A percentile compares a stretch with the other conserved stretches of the same genome.
phyloP scores from a whole-genome alignment of 768 basidiomycete genomes.

The Mycena pura region DNA sequence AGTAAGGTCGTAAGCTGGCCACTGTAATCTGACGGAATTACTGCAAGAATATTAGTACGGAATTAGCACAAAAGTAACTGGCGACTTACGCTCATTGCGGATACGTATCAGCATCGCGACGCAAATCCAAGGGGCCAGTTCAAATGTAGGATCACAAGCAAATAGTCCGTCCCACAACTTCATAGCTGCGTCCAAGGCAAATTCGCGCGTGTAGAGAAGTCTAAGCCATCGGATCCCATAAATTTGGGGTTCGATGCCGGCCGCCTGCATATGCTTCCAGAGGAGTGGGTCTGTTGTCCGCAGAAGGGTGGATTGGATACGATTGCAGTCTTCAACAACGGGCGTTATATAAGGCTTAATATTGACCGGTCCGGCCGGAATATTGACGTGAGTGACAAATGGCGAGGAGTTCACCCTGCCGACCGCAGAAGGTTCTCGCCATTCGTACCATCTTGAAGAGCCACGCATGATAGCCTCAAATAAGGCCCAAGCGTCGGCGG shows the following conservation, averaged over 20 bases:
- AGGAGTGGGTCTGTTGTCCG: slow-evolving; percentile 82
- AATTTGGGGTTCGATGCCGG: slow-evolving; percentile 93
- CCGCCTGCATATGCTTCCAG: slow-evolving; percentile 74
- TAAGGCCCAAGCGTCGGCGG: slow-evolving; percentile 88
- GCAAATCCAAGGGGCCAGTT: slow-evolving; percentile 85
- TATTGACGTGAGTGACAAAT: slow-evolving; percentile 51
- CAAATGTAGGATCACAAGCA: slow-evolving; percentile 81
- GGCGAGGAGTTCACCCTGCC: slow-evolving; percentile 33
- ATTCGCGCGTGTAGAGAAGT: slow-evolving; percentile 92
- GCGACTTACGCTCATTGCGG: slow-evolving; percentile 80
- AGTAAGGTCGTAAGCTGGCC: slow-evolving; percentile 83
- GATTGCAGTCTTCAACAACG: slow-evolving; percentile 83
- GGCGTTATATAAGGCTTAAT: slow-evolving; percentile 78
- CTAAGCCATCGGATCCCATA: slow-evolving; percentile 98
- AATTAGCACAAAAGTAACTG: background rate
- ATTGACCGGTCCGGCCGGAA: slow-evolving; percentile 53
- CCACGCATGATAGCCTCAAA: slow-evolving; percentile 83
- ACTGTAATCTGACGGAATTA: slow-evolving; percentile 88
- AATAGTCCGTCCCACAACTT: slow-evolving; percentile 96
- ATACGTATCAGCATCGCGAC: slow-evolving; percentile 96
- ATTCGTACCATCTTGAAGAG: slow-evolving; percentile 81
- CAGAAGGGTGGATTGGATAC: slow-evolving; percentile 77
- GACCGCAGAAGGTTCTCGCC: slow-evolving; percentile 54
- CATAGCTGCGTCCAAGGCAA: slow-evolving; percentile 81
- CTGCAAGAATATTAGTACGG: slow-evolving; percentile 46